Evolutionary conservation across 148 eudicot species (phyloP), one percentile per base, ranked within the genome.

Genomic region (Heliamphora exappendiculata): DNA sequence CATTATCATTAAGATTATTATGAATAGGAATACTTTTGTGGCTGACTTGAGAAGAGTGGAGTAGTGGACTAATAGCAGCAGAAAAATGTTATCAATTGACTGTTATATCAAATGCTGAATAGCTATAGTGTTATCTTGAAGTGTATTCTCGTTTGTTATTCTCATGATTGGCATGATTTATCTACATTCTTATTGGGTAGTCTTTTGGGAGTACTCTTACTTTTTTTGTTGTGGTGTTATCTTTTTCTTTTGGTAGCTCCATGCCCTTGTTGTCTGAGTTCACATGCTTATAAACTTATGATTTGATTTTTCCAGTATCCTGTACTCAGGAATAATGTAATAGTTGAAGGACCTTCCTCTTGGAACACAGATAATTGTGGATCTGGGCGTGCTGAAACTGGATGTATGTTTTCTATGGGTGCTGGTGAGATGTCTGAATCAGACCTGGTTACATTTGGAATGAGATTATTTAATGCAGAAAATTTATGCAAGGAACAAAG

Each of bases 271-370:
- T 70, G 37, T 73, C 5, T 71, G 59, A 63, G 70, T 78, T 74
- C 81, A 78, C 80, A 66, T 87, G 84, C 93, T 90, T 88, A 83
- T 89, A 73, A 82, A 81, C 93, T 89, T 88, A n/a, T 90, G 84
- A 85, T 82, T 91, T 90, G 90, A 91, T 91, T 82, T 83, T 84
- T 73, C 86, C 92, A 88, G 94, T 93, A 88, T 91, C 75, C 92
- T 88, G 81, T 89, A 82, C 87, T 84, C 98, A 94, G 98, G 97
- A 92, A 89, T 79, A 89, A 86, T 91, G 82, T 88, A 84, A 76
- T 77, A 84, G 82, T 87, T 50, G 88, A 87, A 82, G 86, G 79
- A 34, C 53, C 77, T 80, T 73, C 72, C 54, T 81, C 84, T 65
- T 79, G 67, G 54, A 75, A 82, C 76, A 79, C 77, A 64, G 76